phyloP scores from a whole-genome alignment of 129 eudicot genomes.

The Ambrosia artemisiifolia region DNA sequence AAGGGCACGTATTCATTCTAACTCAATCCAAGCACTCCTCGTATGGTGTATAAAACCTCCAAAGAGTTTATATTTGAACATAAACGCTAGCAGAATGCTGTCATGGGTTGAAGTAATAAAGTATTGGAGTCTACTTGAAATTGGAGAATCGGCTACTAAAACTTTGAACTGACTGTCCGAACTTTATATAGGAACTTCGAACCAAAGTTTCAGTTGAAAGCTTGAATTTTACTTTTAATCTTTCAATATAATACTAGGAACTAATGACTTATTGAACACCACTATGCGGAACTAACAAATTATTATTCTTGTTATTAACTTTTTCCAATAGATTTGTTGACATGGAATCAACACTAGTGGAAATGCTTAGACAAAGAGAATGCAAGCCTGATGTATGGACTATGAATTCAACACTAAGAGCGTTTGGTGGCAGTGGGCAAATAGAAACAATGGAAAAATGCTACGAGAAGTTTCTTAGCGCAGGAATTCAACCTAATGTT shows the following conservation, averaged over 20 bases:
- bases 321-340: constrained; percentile 49
- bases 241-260: neutral
- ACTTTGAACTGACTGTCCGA: neutral
- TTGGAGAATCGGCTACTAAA: neutral
- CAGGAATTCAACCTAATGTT: constrained; percentile 81
- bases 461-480: constrained; percentile 77
- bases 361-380: constrained; percentile 71
- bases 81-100: neutral
- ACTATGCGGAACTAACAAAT: neutral
- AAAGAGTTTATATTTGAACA: neutral
- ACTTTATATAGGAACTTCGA: neutral
- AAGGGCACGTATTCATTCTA: neutral
- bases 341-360: constrained; percentile 85
- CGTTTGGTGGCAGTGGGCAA: constrained; percentile 96
- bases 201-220: neutral
- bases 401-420: constrained; percentile 88
- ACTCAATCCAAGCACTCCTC: neutral
- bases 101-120: neutral
- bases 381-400: constrained; percentile 95
- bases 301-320: constrained; percentile 8
- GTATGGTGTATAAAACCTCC: neutral
- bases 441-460: constrained; percentile 96
- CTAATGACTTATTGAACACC: neutral
- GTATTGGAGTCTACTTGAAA: neutral
- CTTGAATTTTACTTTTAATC: neutral